These are phyloP conservation scores for Malassezia cuniculi DNA, from an alignment of 1,284 basidiomycete genomes.

Conservation along the genomic window DNA sequence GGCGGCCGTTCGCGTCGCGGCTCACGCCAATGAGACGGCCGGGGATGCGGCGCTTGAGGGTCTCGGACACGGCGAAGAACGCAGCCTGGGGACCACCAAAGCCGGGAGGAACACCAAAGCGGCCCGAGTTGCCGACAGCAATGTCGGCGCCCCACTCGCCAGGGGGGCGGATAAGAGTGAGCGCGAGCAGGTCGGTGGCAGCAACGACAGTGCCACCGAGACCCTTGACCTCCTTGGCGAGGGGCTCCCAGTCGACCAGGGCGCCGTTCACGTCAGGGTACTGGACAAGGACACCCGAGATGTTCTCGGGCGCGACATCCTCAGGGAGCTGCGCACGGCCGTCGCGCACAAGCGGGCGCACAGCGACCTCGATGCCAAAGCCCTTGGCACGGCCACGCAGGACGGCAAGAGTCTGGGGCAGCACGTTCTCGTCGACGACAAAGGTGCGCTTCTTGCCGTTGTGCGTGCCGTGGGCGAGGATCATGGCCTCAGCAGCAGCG, in stretches of 20 bases:
- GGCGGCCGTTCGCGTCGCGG: constrained; percentile 68
- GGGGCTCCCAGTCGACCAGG: constrained; percentile 61
- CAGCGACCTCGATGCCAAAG: constrained; percentile 39
- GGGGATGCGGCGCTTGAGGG: constrained; percentile 91
- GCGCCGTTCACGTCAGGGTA: constrained; percentile 74
- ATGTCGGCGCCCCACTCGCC: constrained; percentile 98
- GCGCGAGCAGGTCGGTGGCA: constrained; percentile 79
- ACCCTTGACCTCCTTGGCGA: constrained; percentile 63
- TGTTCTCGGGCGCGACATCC: constrained; percentile 38
- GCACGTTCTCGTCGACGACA: constrained; percentile 38
- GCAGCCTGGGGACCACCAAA: constrained; percentile 54
- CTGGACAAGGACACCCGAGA: constrained; percentile 70
- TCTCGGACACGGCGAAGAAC: constrained; percentile 88
- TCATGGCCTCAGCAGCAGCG: constrained; percentile 43
- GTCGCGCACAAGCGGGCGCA: constrained; percentile 23
- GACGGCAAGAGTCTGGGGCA: constrained; percentile 42
- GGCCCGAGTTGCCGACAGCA: constrained; percentile 82
- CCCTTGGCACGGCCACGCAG: constrained; percentile 40
- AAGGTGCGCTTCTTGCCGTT: constrained; percentile 34
- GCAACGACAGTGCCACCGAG: constrained; percentile 66
- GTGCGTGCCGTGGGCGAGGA: constrained; percentile 29
- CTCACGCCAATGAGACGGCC: constrained; percentile 83
- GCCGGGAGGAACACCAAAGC: constrained; percentile 60
- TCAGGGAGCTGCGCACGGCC: constrained; percentile 30
- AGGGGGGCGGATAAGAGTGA: constrained; percentile 85